Conservation (phyloP, 2,329 filamentous ascomycete genomes). For the Xylariaceae sp. region DNA sequence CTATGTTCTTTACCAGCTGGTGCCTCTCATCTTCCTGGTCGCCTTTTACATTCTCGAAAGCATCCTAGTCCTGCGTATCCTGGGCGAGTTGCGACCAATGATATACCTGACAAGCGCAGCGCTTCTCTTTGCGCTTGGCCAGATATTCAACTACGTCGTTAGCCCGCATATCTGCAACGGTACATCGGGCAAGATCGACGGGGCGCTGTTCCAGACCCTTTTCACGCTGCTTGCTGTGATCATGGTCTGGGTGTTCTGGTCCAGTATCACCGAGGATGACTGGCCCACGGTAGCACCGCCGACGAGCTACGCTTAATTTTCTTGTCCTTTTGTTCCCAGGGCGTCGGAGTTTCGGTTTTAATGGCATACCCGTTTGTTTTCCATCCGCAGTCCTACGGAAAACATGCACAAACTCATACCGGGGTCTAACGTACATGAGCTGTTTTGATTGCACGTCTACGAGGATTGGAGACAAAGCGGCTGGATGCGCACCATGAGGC, state of each 20-base stretch:
- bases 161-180: constrained; percentile 87
- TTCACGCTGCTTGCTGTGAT: constrained; percentile 85
- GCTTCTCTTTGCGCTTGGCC: constrained; percentile 82
- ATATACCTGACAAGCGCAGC: constrained; percentile 72
- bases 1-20: constrained; percentile 90
- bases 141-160: constrained; percentile 93
- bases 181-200: constrained; percentile 81
- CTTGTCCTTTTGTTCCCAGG: constrained; percentile 27
- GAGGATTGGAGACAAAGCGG: constrained; percentile 17
- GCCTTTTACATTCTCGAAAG: constrained; percentile 81
- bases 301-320: constrained; percentile 37
- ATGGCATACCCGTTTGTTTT: constrained; percentile 34
- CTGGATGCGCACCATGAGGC: constrained; percentile 20
- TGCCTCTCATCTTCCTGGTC: constrained; percentile 83
- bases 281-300: constrained; percentile 63
- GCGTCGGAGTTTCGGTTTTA: constrained; percentile 34
- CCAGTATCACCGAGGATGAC: constrained; percentile 97
- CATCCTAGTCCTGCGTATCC: constrained; percentile 75
- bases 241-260: constrained; percentile 93
- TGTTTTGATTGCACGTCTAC: constrained; percentile 1
- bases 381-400: constrained; percentile 20
- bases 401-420: constrained; percentile 13
- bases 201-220: constrained; percentile 84
- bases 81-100: constrained; percentile 91
- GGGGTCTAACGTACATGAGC: constrained; percentile 21